phyloP scores from a whole-genome alignment of 2,329 filamentous ascomycete species.

The Exophiala sp. region DNA sequence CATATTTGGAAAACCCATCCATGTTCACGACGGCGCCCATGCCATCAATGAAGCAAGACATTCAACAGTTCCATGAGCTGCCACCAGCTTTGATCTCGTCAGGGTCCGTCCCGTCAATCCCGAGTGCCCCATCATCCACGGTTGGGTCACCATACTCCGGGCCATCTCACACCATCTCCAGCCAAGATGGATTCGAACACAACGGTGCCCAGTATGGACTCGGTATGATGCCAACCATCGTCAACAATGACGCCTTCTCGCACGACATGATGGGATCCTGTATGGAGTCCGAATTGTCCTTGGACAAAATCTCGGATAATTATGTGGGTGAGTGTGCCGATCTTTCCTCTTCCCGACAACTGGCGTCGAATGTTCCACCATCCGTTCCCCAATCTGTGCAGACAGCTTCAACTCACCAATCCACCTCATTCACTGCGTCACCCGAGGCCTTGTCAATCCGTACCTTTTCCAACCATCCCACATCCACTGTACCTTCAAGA shows the following conservation, averaged over 20 bases:
- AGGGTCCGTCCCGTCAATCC: constrained; percentile 57
- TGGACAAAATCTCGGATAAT: constrained; percentile 44
- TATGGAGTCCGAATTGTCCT: constrained; percentile 42
- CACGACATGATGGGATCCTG: constrained; percentile 36
- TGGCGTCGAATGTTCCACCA: constrained; percentile 14
- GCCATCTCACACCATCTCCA: constrained; percentile 51
- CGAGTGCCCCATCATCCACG: constrained; percentile 60
- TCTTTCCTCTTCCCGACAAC: constrained; percentile 35
- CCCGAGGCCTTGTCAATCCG: constrained; percentile 14
- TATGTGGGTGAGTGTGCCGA: constrained; percentile 46
- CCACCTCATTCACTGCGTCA: constrained; percentile 15
- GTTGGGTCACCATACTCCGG: constrained; percentile 65
- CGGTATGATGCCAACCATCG: constrained; percentile 61
- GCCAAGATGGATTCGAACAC: constrained; percentile 57
- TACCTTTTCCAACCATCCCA: constrained; percentile 9
- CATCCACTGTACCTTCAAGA: constrained; percentile 6
- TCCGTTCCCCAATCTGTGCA: constrained; percentile 24
- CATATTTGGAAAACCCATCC: constrained; percentile 21
- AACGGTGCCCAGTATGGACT: constrained; percentile 47
- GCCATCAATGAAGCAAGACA: constrained; percentile 19
- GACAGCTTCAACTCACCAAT: constrained; percentile 7
- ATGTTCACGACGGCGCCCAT: constrained; percentile 20
- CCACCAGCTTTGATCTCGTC: constrained; percentile 60
- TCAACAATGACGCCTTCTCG: constrained; percentile 54
- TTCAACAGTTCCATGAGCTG: constrained; percentile 30